Evolutionary conservation across 371 early-diverging fungal genomes (phyloP).

Genomic region (Quaeritorhiza haematococci): DNA sequence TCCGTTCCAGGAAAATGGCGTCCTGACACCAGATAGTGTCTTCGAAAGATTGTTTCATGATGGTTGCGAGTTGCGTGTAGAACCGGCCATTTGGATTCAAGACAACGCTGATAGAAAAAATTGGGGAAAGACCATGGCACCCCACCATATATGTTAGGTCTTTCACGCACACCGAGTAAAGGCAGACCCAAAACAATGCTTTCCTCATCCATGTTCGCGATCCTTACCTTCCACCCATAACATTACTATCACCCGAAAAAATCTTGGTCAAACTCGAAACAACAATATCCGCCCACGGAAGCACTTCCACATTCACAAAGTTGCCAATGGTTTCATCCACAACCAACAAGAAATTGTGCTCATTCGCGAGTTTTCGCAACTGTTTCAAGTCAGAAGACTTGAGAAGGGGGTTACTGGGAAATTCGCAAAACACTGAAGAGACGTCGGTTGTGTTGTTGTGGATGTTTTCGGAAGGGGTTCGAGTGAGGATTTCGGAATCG

Average conservation of each 20-base stretch:
- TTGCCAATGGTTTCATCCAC: constrained; percentile 94
- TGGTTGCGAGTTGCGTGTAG: constrained; percentile 51
- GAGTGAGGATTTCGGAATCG: constrained; percentile 34
- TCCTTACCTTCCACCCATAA: constrained; percentile 89
- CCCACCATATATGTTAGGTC: background rate
- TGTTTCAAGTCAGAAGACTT: constrained; percentile 72
- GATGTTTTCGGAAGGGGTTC: constrained; percentile 43
- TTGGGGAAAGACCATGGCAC: background rate
- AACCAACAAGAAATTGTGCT: constrained; percentile 71
- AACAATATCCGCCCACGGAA: constrained; percentile 78
- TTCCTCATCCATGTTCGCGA: too few relatives aligned
- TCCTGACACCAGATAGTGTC: constrained; percentile 89
- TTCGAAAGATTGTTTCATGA: constrained; percentile 58
- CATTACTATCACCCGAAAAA: constrained; percentile 91
- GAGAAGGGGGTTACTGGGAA: constrained; percentile 89
- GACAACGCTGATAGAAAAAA: constrained; percentile 54
- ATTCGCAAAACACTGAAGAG: constrained; percentile 82
- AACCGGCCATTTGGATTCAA: constrained; percentile 68
- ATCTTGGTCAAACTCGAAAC: constrained; percentile 91
- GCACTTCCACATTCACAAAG: constrained; percentile 77
- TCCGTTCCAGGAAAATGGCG: constrained; percentile 87
- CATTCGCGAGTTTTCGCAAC: constrained; percentile 68
- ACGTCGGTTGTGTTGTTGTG: too few relatives aligned
- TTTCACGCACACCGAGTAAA: too few relatives aligned
- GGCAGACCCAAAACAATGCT: too few relatives aligned